phyloP scores from a whole-genome alignment of 345 rosid genomes.

The Brassica cretica region DNA sequence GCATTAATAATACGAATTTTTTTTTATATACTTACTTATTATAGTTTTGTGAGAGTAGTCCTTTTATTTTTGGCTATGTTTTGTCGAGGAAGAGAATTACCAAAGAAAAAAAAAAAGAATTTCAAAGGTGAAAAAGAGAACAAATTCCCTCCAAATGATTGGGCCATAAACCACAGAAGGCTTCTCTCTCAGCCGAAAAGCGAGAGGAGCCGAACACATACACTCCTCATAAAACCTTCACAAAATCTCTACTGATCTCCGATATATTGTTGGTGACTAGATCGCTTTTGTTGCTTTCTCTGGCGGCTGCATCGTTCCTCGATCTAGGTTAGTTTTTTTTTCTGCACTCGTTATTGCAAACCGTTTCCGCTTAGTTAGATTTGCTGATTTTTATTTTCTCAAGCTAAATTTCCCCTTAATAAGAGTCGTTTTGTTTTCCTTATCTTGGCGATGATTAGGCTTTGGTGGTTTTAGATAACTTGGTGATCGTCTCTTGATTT shows the following conservation, averaged over 20 bases:
- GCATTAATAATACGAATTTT: not conserved
- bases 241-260: not conserved
- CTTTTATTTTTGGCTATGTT: not conserved
- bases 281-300: conserved; percentile 4
- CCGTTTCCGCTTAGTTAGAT: not conserved
- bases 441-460: not conserved
- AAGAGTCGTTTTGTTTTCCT: no score
- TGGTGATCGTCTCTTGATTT: not conserved
- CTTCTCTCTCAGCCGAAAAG: not conserved
- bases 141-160: conserved; percentile 78
- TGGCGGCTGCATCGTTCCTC: conserved; percentile 8
- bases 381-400: not conserved
- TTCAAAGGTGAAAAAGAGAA: conserved; percentile 40
- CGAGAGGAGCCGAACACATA: not conserved
- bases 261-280: not conserved
- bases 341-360: not conserved
- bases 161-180: conserved; percentile 44
- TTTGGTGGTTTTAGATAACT: not conserved
- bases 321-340: conserved; percentile 24
- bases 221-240: conserved; percentile 5
- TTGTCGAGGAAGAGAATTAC: not conserved
- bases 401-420: not conserved
- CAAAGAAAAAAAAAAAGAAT: not conserved
- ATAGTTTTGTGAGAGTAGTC: not conserved
- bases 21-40: not conserved